These are phyloP conservation scores for Penicillium sp. DNA, from an alignment of 2,329 filamentous ascomycete genomes.

Conservation along the genomic window DNA sequence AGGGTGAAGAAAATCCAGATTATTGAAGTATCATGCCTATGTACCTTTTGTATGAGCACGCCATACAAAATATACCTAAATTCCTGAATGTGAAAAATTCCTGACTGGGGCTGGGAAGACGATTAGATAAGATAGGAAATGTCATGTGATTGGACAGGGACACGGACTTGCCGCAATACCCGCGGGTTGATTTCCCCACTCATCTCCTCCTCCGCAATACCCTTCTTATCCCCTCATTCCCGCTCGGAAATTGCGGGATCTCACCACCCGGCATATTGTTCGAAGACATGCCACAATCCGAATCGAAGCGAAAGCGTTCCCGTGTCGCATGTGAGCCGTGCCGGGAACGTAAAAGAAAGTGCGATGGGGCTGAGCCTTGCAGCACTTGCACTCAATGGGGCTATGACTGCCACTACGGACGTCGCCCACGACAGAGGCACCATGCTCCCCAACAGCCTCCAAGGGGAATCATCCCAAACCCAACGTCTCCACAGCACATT, in stretches of 20 bases:
- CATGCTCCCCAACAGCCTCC: neutral
- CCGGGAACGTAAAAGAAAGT: constrained; percentile 29
- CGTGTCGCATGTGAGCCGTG: constrained; percentile 28
- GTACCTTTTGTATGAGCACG: no score
- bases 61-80: no score
- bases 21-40: no score
- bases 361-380: constrained; percentile 26
- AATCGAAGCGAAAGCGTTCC: constrained; percentile 23
- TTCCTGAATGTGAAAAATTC: no score
- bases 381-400: constrained; percentile 26
- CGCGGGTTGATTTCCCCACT: no score
- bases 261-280: neutral
- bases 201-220: neutral
- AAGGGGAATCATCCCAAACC: neutral
- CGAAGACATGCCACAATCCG: neutral
- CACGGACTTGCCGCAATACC: no score
- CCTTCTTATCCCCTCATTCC: neutral
- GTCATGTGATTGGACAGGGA: no score
- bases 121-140: no score
- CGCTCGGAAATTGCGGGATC: constrained; percentile 1
- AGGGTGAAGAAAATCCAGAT: no score
- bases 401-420: constrained; percentile 28
- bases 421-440: constrained; percentile 4
- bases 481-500: neutral
- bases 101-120: no score